These are phyloP conservation scores for Brassica rapa DNA, from an alignment of 345 rosid species.

Conservation along the genomic window DNA sequence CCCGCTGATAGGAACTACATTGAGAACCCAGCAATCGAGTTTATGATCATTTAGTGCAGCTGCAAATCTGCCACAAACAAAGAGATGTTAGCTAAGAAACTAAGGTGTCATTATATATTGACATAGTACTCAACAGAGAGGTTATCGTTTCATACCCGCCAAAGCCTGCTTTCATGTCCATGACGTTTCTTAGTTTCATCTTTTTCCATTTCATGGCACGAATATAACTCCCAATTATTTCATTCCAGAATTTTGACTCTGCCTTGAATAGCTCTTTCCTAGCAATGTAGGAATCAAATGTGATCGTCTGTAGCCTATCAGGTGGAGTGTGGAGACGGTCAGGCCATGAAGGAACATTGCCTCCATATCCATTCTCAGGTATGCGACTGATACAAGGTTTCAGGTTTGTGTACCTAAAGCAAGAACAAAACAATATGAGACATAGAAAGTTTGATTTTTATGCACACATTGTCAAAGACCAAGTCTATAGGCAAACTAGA, in stretches of 20 bases:
- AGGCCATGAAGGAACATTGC: conserved; percentile 75
- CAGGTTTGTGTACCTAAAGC: conserved; percentile 73
- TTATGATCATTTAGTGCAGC: conserved; percentile 76
- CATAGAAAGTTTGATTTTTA: neutral
- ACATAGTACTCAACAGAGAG: neutral
- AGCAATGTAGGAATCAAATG: conserved; percentile 79
- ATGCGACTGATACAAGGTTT: conserved; percentile 80
- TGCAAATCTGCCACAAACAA: conserved; percentile 70
- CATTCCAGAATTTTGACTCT: conserved; percentile 84
- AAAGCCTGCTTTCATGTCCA: conserved; percentile 97
- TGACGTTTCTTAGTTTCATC: conserved; percentile 70
- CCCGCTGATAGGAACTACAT: conserved; percentile 90
- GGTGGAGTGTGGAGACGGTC: conserved; percentile 85
- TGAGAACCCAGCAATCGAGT: conserved; percentile 89
- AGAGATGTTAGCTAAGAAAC: conserved; percentile 11
- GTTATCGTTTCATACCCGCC: conserved; percentile 68
- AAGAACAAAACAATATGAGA: conserved; percentile 21
- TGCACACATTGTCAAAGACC: conserved; percentile 6
- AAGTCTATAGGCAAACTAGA: conserved; percentile 1
- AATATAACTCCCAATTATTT: conserved; percentile 66
- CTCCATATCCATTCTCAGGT: conserved; percentile 89
- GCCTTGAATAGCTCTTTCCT: conserved; percentile 92
- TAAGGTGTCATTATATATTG: neutral
- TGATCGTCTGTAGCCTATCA: conserved; percentile 84
- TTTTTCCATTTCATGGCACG: conserved; percentile 80